Conservation (phyloP, 2,329 filamentous ascomycete genomes). For the Pseudofabraea citricarpa region DNA sequence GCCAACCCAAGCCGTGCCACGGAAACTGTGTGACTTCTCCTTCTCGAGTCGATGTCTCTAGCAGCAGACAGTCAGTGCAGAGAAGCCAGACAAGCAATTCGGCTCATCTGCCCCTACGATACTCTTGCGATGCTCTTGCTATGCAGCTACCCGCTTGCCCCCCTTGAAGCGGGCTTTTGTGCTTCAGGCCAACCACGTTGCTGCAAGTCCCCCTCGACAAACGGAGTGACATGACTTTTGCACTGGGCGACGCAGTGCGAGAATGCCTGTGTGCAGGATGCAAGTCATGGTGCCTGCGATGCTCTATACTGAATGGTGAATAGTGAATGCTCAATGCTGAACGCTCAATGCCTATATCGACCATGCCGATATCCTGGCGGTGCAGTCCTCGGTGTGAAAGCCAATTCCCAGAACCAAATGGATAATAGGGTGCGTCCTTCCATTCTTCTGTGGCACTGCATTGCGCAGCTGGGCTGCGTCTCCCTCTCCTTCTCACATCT, state of each 20-base stretch:
- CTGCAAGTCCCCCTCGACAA: constrained; percentile 22
- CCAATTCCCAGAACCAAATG: no score
- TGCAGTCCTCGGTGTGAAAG: no score
- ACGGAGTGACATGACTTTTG: constrained; percentile 16
- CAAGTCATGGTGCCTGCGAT: constrained; percentile 17
- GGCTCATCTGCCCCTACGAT: no score
- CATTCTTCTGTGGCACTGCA: no score
- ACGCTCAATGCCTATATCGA: no score
- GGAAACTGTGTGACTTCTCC: background rate
- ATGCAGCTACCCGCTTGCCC: constrained; percentile 18
- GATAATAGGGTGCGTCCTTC: no score
- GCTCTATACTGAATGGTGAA: no score
- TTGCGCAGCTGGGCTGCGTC: no score
- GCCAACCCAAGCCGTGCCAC: background rate
- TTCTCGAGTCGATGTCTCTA: constrained; percentile 8
- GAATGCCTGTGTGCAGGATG: constrained; percentile 4
- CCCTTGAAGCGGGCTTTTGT: constrained; percentile 16
- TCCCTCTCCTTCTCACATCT: no score
- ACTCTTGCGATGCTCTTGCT: no score
- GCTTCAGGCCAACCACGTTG: constrained; percentile 24
- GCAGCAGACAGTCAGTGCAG: constrained; percentile 14
- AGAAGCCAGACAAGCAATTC: constrained; percentile 14
- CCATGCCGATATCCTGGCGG: no score
- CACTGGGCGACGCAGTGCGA: constrained; percentile 14
- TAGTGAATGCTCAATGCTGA: no score